Evolutionary conservation across 2,329 filamentous ascomycete genomes (phyloP), one percentile per base, ranked within the genome.

Genomic region (Anthostomella pinea): DNA sequence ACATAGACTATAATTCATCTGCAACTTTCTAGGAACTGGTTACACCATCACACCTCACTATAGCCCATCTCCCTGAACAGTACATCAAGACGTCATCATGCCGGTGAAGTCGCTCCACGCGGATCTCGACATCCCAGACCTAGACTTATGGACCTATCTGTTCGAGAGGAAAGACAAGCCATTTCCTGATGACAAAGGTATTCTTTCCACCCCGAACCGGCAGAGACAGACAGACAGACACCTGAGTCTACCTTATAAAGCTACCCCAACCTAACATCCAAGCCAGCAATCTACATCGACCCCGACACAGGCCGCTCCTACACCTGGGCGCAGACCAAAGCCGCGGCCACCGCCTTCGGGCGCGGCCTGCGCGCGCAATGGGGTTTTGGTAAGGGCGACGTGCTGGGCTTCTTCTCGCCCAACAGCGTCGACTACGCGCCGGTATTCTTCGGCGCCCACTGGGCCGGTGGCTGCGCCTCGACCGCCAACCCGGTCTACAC

Each of bases 401-500:
- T 93, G 2, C 72, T 96, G 15, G 85, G 77, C 8, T 71, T 95
- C 35, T 95, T 84, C 69, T 83, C 87, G 3, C 86, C 89, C 18
- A 96, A 97, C 60, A 81, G 75, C 60, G 84, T 96, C 57, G 90
- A 96, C 60, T 87, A 83, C 0, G 83, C 87, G 1, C 70, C 83
- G 3, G 64, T 89, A 30, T 87, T 79, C 61, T 87, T 87, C 70
- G 90, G 89, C 18, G 74, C 79, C 8, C 79, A 85, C 48, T 96
- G 87, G 85, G 85, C 87, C 1, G 90, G 89, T 29, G 89, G 86
- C 19, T 69, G 87, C 33, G 67, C 87, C 8, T 88, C 83, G n/a
- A 88, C 90, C 0, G 89, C 87, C 3, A 96, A 96, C 57, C 89
- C 90, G 14, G 80, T 81, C 4, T 95, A 95, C 64, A 95, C 86